Evolutionary conservation across 306 rosid species (phyloP).

Genomic region (Prunus dulcis): DNA sequence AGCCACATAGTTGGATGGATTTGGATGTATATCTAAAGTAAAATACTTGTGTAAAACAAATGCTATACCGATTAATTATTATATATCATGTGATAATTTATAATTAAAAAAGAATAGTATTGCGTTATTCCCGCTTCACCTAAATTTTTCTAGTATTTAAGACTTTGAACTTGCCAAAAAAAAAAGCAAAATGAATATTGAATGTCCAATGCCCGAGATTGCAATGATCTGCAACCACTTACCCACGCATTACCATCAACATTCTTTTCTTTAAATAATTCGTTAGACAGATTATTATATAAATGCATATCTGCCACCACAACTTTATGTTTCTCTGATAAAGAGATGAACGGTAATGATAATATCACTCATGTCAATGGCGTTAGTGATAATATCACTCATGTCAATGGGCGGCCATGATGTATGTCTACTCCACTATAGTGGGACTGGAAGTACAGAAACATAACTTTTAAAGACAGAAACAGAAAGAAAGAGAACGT

Average conservation of each 20-base stretch:
- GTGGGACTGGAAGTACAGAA: not conserved
- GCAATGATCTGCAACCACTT: not conserved
- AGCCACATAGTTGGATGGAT: too few species aligned
- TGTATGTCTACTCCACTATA: not conserved
- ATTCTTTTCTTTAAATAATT: not conserved
- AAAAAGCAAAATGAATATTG: not conserved
- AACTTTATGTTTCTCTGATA: too few species aligned
- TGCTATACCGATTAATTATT: too few species aligned
- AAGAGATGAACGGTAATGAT: not conserved
- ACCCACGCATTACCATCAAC: not conserved
- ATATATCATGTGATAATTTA: fast-evolving
- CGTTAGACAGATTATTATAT: too few species aligned
- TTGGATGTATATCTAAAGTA: too few species aligned
- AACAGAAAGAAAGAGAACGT: not conserved
- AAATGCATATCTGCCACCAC: not conserved
- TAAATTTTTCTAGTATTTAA: too few species aligned
- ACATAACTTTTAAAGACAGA: not conserved
- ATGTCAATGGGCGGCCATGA: not conserved
- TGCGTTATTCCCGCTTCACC: too few species aligned
- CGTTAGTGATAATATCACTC: not conserved
- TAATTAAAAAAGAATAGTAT: too few species aligned
- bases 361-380: too few species aligned
- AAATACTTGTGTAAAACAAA: too few species aligned
- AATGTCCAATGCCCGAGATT: not conserved
- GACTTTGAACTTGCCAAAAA: not conserved